Conservation (phyloP, 257 asterid genomes). For the Gentiana straminea region DNA sequence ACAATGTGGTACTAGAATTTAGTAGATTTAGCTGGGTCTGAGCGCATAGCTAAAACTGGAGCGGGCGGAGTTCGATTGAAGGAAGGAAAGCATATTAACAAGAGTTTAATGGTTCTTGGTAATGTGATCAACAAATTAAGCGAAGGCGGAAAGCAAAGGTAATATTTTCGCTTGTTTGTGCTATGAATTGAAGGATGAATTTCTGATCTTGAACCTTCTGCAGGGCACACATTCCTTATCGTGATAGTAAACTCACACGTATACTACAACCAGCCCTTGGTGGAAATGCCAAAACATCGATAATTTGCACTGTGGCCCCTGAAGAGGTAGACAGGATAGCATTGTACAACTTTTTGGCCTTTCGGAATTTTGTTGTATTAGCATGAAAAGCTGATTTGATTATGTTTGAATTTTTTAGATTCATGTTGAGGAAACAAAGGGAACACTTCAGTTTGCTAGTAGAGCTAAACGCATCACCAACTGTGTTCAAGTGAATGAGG, state of each 20-base stretch:
- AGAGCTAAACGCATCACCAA: slow-evolving; percentile 95
- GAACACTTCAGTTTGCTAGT: slow-evolving; percentile 98
- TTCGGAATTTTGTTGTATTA: slow-evolving; percentile 4
- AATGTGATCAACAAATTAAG: slow-evolving; percentile 94
- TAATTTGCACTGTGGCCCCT: slow-evolving; percentile 91
- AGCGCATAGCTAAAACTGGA: slow-evolving; percentile 93
- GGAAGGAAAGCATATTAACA: slow-evolving; percentile 98
- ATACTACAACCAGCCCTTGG: slow-evolving; percentile 99
- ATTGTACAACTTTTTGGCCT: slow-evolving; percentile 5
- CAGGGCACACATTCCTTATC: slow-evolving; percentile 98
- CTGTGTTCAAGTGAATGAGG: slow-evolving; percentile 99
- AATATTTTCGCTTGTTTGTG: slow-evolving; percentile 1
- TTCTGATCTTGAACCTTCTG: slow-evolving; percentile 10
- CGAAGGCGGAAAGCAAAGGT: slow-evolving; percentile 96
- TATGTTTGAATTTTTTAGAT: slow-evolving; percentile 27
- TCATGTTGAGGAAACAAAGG: slow-evolving; percentile 89
- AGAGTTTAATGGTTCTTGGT: slow-evolving; percentile 96
- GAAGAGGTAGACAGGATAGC: slow-evolving; percentile 60
- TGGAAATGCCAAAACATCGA: slow-evolving; percentile 97
- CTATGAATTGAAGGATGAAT: neutral
- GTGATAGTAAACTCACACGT: slow-evolving; percentile 97
- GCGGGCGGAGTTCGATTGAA: slow-evolving; percentile 97
- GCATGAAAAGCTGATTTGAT: slow-evolving; percentile 1
- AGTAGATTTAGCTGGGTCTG: slow-evolving; percentile 98
- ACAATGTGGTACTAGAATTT: slow-evolving; percentile 44